These are phyloP conservation scores for Fusarium newnesense DNA, from an alignment of 2,329 filamentous ascomycete genomes.

Conservation along the genomic window DNA sequence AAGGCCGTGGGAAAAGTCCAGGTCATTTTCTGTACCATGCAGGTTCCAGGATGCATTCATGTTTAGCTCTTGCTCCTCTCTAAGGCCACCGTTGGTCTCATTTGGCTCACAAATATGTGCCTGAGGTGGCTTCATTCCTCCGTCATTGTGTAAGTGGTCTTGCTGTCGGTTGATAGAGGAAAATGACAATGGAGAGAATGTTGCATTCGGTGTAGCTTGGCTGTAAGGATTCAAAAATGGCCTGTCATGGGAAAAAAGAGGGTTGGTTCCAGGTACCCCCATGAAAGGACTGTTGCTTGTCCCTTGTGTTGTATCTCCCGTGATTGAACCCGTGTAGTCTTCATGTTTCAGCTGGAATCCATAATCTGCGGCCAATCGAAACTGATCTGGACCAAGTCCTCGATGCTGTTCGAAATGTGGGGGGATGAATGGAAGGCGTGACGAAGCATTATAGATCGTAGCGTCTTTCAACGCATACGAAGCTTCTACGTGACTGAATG, in stretches of 20 bases:
- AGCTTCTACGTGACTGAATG: constrained; percentile 43
- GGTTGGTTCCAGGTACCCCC: constrained; percentile 45
- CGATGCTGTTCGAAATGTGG: constrained; percentile 38
- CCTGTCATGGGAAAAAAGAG: constrained; percentile 49
- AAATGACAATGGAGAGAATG: constrained; percentile 45
- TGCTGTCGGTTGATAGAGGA: constrained; percentile 44
- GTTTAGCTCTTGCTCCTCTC: constrained; percentile 40
- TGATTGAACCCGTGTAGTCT: constrained; percentile 34
- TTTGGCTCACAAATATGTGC: constrained; percentile 41
- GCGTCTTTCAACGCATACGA: constrained; percentile 46
- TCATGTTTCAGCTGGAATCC: constrained; percentile 45
- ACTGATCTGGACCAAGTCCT: constrained; percentile 41
- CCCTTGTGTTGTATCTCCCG: constrained; percentile 34
- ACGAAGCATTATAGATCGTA: constrained; percentile 46
- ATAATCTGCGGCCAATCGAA: constrained; percentile 38
- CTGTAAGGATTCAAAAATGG: constrained; percentile 44
- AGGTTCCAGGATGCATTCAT: constrained; percentile 42
- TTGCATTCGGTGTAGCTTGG: constrained; percentile 33
- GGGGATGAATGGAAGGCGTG: constrained; percentile 44
- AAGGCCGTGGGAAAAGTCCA: constrained; percentile 40
- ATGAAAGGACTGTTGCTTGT: constrained; percentile 42
- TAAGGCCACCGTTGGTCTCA: constrained; percentile 25
- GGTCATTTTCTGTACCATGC: constrained; percentile 31
- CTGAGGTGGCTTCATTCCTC: constrained; percentile 41
- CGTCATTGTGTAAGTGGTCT: constrained; percentile 30